A percentile compares a stretch with the other conserved stretches of the same genome.
Conservation (phyloP, 768 basidiomycete genomes). For the Pleurotus tuber-regium region DNA sequence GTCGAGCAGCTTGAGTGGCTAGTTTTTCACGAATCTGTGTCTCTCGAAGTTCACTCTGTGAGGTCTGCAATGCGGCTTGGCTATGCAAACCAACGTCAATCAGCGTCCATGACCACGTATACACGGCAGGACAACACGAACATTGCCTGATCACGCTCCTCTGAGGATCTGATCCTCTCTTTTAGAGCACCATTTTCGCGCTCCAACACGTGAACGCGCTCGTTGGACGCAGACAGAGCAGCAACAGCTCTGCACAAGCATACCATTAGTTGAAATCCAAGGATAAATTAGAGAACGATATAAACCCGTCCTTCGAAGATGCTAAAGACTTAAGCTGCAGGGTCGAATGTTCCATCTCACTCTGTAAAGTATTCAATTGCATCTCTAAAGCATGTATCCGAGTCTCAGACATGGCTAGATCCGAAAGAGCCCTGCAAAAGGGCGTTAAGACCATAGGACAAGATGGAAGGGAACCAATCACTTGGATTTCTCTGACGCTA, state of each 20-base stretch:
- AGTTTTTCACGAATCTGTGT: background rate
- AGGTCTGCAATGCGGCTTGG: background rate
- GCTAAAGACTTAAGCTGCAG: background rate
- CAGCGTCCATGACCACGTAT: background rate
- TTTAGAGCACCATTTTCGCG: background rate
- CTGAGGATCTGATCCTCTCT: background rate
- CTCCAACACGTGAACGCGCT: background rate
- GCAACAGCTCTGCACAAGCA: background rate
- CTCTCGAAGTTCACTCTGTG: background rate
- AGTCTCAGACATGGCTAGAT: slow-evolving; percentile 3
- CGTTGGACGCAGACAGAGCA: background rate
- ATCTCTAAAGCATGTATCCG: background rate
- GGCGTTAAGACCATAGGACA: too few relatives aligned
- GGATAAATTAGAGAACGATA: background rate
- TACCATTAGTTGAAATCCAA: background rate
- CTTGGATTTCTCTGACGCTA: slow-evolving; percentile 2
- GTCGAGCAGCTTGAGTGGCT: background rate
- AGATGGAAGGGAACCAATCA: too few relatives aligned
- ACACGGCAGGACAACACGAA: background rate
- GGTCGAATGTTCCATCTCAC: slow-evolving; percentile 1
- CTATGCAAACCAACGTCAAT: background rate
- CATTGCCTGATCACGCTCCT: background rate
- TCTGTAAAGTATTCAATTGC: slow-evolving; percentile 4
- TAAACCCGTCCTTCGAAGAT: background rate
- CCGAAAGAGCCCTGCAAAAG: background rate